These are phyloP conservation scores for Fusarium poae DNA, from an alignment of 2,329 filamentous ascomycete species.

Conservation along the genomic window DNA sequence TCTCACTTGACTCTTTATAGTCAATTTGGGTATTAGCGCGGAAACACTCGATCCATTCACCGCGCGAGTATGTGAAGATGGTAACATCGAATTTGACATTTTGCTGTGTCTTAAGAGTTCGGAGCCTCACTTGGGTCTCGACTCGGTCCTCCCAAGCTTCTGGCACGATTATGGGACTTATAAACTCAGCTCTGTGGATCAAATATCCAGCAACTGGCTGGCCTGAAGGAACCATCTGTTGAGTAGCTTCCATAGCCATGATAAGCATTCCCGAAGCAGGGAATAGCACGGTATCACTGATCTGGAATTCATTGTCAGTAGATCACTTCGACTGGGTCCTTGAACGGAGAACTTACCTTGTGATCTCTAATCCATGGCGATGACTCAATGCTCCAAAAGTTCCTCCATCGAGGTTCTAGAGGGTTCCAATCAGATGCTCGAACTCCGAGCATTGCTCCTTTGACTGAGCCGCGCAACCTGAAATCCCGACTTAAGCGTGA, in stretches of 20 bases:
- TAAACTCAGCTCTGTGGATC: too few species aligned
- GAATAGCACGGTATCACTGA: constrained; percentile 10
- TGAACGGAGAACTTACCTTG: too few species aligned
- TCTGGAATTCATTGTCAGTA: not conserved
- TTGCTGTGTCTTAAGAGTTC: not conserved
- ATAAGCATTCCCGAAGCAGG: constrained; percentile 54
- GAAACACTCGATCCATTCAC: not conserved
- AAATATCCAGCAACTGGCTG: too few species aligned
- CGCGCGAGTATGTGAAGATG: constrained; percentile 4
- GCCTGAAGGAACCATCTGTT: not conserved
- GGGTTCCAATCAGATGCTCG: constrained; percentile 39
- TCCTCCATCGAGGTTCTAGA: constrained; percentile 48
- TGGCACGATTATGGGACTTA: not conserved
- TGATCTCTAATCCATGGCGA: constrained; percentile 58
- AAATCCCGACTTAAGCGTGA: constrained; percentile 48
- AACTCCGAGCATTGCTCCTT: constrained; percentile 57
- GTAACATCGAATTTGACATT: not conserved
- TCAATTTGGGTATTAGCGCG: too few species aligned
- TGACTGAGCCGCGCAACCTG: constrained; percentile 48
- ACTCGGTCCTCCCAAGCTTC: constrained; percentile 11
- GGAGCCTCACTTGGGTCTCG: constrained; percentile 1
- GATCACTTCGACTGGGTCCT: too few species aligned
- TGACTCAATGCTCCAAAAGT: constrained; percentile 40
- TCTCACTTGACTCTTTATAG: too few species aligned
- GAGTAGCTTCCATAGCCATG: constrained; percentile 61